Evolutionary conservation across 148 eudicot genomes (phyloP).

Genomic region (Euryodendron excelsum): DNA sequence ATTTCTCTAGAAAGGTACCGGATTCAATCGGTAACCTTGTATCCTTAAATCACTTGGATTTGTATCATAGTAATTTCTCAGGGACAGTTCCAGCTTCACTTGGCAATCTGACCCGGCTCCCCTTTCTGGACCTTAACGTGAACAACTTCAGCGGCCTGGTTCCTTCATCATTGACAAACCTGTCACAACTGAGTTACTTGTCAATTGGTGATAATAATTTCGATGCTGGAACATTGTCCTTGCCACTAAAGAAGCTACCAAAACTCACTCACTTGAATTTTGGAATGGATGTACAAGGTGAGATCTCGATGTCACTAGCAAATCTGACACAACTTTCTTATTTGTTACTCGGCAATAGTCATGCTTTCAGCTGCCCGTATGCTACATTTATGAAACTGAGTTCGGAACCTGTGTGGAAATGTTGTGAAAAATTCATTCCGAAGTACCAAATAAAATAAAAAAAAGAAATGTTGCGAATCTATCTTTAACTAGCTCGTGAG

Average conservation of each 20-base stretch:
- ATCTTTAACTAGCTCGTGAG: too few species aligned
- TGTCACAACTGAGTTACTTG: neutral
- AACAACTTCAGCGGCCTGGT: slow-evolving; percentile 16
- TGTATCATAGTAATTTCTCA: neutral
- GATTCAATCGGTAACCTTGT: slow-evolving; percentile 27
- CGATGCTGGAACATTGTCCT: neutral
- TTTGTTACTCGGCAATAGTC: neutral
- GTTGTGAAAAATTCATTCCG: too few species aligned
- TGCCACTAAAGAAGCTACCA: too few species aligned
- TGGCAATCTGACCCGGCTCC: slow-evolving; percentile 11
- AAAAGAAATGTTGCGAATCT: too few species aligned
- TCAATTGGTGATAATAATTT: neutral
- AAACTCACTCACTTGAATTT: neutral
- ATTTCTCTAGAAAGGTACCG: slow-evolving; percentile 22
- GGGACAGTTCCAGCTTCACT: slow-evolving; percentile 22
- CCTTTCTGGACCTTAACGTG: neutral
- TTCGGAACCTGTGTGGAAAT: too few species aligned
- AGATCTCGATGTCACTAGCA: slow-evolving; percentile 18
- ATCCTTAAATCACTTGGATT: neutral
- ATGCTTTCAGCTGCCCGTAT: too few species aligned
- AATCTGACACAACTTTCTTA: slow-evolving; percentile 16
- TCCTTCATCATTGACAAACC: neutral
- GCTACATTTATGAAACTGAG: too few species aligned
- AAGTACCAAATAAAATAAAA: too few species aligned
- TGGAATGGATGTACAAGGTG: neutral